Conservation (phyloP, 2,329 filamentous ascomycete species). For the Botryotinia calthae region DNA sequence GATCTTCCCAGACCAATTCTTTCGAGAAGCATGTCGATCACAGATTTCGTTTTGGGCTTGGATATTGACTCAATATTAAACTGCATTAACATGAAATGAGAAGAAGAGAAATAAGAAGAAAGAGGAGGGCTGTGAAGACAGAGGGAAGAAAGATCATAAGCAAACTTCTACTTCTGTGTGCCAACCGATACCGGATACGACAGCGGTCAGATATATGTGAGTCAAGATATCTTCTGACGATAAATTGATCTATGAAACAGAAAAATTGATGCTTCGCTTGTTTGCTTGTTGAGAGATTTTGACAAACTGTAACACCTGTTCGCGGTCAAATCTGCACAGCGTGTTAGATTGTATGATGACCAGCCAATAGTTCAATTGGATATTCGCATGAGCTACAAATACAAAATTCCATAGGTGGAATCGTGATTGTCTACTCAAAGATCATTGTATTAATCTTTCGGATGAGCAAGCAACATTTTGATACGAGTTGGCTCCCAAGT, state of each 20-base stretch:
- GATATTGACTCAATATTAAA: neutral
- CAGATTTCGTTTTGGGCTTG: neutral
- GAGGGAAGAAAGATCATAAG: neutral
- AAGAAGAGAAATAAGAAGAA: neutral
- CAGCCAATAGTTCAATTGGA: neutral
- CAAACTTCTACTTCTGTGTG: neutral
- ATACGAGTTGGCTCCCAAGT: neutral
- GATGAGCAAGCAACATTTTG: slow-evolving; percentile 10
- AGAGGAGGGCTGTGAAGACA: neutral
- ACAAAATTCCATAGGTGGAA: neutral
- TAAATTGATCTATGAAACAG: neutral
- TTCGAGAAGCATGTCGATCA: slow-evolving; percentile 6
- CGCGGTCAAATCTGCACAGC: neutral
- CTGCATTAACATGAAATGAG: neutral
- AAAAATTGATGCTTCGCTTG: neutral
- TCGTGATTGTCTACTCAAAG: neutral
- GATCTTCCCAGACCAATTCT: neutral
- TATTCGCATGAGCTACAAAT: neutral
- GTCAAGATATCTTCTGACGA: slow-evolving; percentile 12
- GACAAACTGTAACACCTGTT: slow-evolving; percentile 13
- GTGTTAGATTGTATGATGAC: neutral
- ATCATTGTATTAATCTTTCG: neutral
- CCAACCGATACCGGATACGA: slow-evolving; percentile 13
- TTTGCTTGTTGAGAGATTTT: slow-evolving; percentile 9
- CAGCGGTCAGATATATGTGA: neutral